Percentiles rank a stretch among this genome's conserved stretches.
Evolutionary conservation across 2,329 filamentous ascomycete species (phyloP).

Genomic region (Laburnicola sp.): DNA sequence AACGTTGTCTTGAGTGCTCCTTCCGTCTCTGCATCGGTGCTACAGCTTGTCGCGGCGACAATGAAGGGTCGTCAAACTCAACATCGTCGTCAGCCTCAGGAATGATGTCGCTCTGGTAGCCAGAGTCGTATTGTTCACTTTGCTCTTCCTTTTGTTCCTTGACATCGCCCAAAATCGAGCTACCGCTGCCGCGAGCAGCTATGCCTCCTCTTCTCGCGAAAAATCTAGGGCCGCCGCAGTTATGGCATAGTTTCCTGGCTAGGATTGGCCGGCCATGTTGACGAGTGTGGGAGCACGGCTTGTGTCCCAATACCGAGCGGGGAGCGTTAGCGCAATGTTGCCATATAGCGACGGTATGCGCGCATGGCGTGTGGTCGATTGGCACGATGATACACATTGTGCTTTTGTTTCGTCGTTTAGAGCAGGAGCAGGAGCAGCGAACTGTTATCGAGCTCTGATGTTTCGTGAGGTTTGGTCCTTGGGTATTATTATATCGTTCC

Average conservation of each 20-base stretch:
- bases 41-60: slow-evolving; percentile 23
- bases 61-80: slow-evolving; percentile 10
- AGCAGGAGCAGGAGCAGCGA: neutral
- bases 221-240: slow-evolving; percentile 26
- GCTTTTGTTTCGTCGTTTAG: neutral
- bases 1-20: slow-evolving; percentile 9
- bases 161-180: slow-evolving; percentile 1
- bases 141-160: slow-evolving; percentile 14
- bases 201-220: slow-evolving; percentile 32
- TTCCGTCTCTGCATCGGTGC: slow-evolving; percentile 8
- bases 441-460: neutral
- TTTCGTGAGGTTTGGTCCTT: neutral
- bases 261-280: slow-evolving; percentile 24
- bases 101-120: slow-evolving; percentile 24
- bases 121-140: slow-evolving; percentile 20
- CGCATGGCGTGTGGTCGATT: slow-evolving; percentile 26
- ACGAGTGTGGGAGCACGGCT: slow-evolving; percentile 21
- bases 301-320: slow-evolving; percentile 11
- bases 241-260: slow-evolving; percentile 21
- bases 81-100: slow-evolving; percentile 23
- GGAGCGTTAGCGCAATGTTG: slow-evolving; percentile 29
- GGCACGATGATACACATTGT: slow-evolving; percentile 31
- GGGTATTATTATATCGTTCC: slow-evolving; percentile 2
- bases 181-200: slow-evolving; percentile 29
- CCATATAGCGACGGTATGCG: slow-evolving; percentile 26